Evolutionary conservation across 2,329 filamentous ascomycete species (phyloP), one percentile per base, ranked within the genome.

Genomic region (Sordariomycetes sp.): DNA sequence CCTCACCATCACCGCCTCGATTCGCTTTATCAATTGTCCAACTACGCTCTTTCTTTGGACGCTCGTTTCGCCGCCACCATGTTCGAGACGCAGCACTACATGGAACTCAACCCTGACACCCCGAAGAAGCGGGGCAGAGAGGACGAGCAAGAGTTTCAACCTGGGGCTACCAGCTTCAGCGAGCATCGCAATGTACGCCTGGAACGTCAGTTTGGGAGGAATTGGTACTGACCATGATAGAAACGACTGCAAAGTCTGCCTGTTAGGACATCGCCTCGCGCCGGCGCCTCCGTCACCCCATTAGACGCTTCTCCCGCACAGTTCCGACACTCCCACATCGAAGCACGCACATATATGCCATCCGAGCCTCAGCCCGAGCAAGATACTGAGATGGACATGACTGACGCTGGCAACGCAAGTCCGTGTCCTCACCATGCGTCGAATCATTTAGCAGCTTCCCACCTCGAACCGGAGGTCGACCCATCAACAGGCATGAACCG

Each of bases 201-300:
- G 20, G 16, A 34, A 15, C 24, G 17, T n/a, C n/a, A n/a, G n/a
- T n/a, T n/a, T n/a, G n/a, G n/a, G 33, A 8, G 8, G 21, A 20
- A 17, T 9, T 14, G 21, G 28, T 37, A 32, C 28, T 39, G 25
- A 30, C 42, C 15, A 20, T 34, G 19, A 11, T 34, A 74, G 70
- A 75, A 75, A 66, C 67, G 70, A 25, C 41, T 72, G 12, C 69
- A 73, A 37, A 64, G 66, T 29, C 61, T 74, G 5, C 69, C 70
- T 10, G 49, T 72, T 11, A 63, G 68, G 38, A 62, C 59, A 8
- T 66, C 65, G 20, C 64, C 65, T 27, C 51, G 50, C 24, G 42
- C 37, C 16, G 39, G 46, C 26, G 48, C 53, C 33, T 54, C 54
- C 14, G 54, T 62, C 34, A 63, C 59, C 12, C 58, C 62, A 11